Base-by-base conservation (phyloP, 768 basidiomycete genomes). In the Lactarius akahatsu region DNA sequence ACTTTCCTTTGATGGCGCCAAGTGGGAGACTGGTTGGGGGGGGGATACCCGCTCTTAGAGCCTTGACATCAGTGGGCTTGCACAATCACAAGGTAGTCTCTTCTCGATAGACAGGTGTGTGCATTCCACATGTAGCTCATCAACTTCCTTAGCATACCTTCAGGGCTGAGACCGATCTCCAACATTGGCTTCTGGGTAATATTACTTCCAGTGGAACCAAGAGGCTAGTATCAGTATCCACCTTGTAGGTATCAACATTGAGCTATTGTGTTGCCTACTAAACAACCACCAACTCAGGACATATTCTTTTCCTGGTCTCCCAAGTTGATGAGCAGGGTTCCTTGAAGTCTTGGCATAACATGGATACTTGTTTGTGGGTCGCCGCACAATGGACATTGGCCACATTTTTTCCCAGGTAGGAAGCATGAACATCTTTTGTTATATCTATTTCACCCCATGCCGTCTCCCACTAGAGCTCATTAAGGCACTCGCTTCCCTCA, bases 1-100 rank as follows among this genome's bases (percentile, higher is more conserved):
- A 77, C 78, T 65, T 76, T 81, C 32, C 89, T 88, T 72, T 81
- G 90, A 59, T 72, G 89, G 56, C 82, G 89, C 57, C 81, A 83
- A 58, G 83, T 91, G 16, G 82, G 81, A 15, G 83, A 88, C 70
- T 90, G 85, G 85, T 79, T 88, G 43, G 76, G 78, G 41, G 43
- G 76, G 78, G 41, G 66, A 74, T 20, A 69, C 74, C 59, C 67
- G 72, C 36, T 71, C 67, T 16, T 80, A 82, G 71, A 73, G 79
- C 57, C 63, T 78, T 45, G 60, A 71, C 28, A 75, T 76, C 7
- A 80, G 78, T 20, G 81, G 79, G 28, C 71, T 86, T 26, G 73
- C 74, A 13, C 74, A 72, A 76, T 60, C 70, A 75, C 40, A 78
- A 76, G 3, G 71, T 72, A 26, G 64, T 82, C 28, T 60, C 78